These are phyloP conservation scores for Candida pseudoviswanathii DNA, from an alignment of 1,139 yeast species.

Conservation along the genomic window DNA sequence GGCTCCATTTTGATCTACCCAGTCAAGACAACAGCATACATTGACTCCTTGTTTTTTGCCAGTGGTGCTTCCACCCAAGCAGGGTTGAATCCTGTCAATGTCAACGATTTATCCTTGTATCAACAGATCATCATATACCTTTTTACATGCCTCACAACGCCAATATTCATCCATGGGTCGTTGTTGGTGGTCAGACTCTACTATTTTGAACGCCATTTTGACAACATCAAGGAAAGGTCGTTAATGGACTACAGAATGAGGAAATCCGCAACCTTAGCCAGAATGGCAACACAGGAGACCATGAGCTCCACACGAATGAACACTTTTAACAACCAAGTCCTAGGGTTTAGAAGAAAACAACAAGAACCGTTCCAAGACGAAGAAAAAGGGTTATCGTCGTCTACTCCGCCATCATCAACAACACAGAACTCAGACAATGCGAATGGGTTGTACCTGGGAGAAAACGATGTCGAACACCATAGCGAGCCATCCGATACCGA, in stretches of 20 bases:
- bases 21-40: conserved; percentile 61
- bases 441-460: background rate
- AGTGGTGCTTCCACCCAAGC: conserved; percentile 87
- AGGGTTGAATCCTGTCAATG: conserved; percentile 79
- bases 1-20: conserved; percentile 81
- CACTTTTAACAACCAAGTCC: conserved; percentile 40
- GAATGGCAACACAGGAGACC: conserved; percentile 49
- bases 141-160: conserved; percentile 70
- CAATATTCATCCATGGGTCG: conserved; percentile 84
- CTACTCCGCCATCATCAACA: conserved; percentile 12
- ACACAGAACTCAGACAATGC: conserved; percentile 5
- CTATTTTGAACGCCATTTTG: conserved; percentile 89
- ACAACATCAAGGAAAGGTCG: conserved; percentile 74
- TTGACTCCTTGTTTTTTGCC: conserved; percentile 78
- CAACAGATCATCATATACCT: conserved; percentile 76
- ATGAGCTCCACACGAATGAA: conserved; percentile 35
- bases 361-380: conserved; percentile 5
- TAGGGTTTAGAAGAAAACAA: conserved; percentile 24
- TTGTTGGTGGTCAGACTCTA: conserved; percentile 79
- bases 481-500: conserved; percentile 42
- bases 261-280: conserved; percentile 67
- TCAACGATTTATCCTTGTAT: conserved; percentile 62
- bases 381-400: conserved; percentile 5
- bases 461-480: conserved; percentile 27
- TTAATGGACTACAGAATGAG: conserved; percentile 78